Percentiles rank a stretch among this genome's conserved stretches.
These are phyloP conservation scores for Spongispora temasekensis DNA, from an alignment of 1,284 basidiomycete genomes.

Conservation along the genomic window DNA sequence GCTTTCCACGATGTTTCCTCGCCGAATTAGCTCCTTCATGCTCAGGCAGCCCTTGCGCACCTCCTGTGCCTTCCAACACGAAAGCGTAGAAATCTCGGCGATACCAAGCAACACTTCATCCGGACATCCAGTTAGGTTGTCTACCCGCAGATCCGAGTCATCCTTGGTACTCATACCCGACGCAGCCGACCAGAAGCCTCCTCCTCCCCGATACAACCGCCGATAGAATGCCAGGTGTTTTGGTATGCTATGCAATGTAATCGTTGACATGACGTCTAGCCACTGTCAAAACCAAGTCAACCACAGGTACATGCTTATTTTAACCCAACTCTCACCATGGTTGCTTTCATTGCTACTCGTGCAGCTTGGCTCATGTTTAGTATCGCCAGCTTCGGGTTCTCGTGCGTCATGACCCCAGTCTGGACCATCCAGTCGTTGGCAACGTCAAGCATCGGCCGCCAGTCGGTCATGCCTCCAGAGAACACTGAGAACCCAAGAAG, in stretches of 20 bases:
- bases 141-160: conserved; percentile 53
- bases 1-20: conserved; percentile 67
- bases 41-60: conserved; percentile 62
- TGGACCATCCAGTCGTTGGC: conserved; percentile 73
- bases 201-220: conserved; percentile 49
- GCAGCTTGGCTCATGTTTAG: conserved; percentile 52
- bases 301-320: conserved; percentile 1
- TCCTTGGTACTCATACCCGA: conserved; percentile 30
- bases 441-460: conserved; percentile 64
- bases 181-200: conserved; percentile 39
- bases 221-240: conserved; percentile 67
- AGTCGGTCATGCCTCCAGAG: conserved; percentile 62
- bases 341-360: conserved; percentile 64
- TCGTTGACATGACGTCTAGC: conserved; percentile 71
- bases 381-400: conserved; percentile 61
- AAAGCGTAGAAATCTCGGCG: conserved; percentile 71
- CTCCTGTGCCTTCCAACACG: conserved; percentile 72
- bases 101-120: conserved; percentile 74
- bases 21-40: conserved; percentile 65
- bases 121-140: conserved; percentile 69
- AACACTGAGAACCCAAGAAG: conserved; percentile 69
- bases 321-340: conserved; percentile 54
- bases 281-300: conserved; percentile 48
- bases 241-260: conserved; percentile 61
- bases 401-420: conserved; percentile 58